These are phyloP conservation scores for Hypoxylon sp. DNA, from an alignment of 2,329 filamentous ascomycete species.

Conservation along the genomic window DNA sequence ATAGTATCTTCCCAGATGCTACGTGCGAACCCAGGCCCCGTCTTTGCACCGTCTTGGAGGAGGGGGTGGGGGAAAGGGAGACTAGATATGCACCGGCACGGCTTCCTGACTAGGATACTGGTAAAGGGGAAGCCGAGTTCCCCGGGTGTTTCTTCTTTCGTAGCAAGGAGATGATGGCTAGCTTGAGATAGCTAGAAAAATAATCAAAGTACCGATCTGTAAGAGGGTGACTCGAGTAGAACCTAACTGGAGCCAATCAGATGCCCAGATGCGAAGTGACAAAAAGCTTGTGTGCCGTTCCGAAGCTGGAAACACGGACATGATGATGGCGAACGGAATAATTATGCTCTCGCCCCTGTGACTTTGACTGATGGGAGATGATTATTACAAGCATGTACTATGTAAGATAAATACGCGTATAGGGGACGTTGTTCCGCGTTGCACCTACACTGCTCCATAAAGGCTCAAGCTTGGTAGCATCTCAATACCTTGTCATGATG, in stretches of 20 bases:
- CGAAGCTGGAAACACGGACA: slow-evolving; percentile 23
- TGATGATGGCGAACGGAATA: no score
- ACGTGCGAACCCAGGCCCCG: slow-evolving; percentile 5
- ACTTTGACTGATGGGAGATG: no score
- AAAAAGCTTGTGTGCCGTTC: slow-evolving; percentile 16
- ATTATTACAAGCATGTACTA: no score
- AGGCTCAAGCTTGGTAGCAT: no score
- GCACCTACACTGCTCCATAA: no score
- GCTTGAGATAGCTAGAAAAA: slow-evolving; percentile 16
- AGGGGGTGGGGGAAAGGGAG: no score
- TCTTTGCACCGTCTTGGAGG: slow-evolving; percentile 8
- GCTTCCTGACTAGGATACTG: slow-evolving; percentile 19
- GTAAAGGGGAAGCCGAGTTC: slow-evolving; percentile 9
- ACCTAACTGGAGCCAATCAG: slow-evolving; percentile 30
- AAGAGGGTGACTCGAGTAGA: slow-evolving; percentile 16
- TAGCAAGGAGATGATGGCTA: slow-evolving; percentile 7
- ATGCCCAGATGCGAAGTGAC: slow-evolving; percentile 3
- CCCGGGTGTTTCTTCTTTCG: slow-evolving; percentile 8
- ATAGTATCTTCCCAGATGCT: slow-evolving; percentile 1
- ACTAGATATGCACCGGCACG: slow-evolving; percentile 19
- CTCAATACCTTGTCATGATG: no score
- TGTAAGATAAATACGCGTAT: no score
- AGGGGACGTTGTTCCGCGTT: slow-evolving; percentile 3
- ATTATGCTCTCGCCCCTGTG: no score
- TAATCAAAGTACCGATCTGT: slow-evolving; percentile 8